Evolutionary conservation across 2,329 filamentous ascomycete genomes (phyloP), one percentile per base, ranked within the genome.

Genomic region (Zasmidium angulare): DNA sequence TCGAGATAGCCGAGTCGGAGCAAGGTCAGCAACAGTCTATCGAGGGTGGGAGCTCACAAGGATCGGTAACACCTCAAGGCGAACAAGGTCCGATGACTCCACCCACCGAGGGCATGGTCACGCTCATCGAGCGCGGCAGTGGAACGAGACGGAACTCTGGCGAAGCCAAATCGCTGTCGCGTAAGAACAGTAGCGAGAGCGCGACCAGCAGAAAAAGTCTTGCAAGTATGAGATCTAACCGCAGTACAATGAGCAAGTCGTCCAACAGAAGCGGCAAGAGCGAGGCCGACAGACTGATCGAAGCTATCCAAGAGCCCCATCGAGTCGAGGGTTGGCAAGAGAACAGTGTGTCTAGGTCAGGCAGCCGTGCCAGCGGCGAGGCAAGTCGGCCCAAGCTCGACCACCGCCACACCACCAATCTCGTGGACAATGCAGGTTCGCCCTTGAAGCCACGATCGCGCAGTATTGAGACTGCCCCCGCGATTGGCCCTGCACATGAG

Each of bases 251-350:
- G 14, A 74, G 71, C 60, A 59, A 59, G 24, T 59, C 67, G 0
- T 74, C 72, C 1, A 60, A 58, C 7, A 68, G 63, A 12, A 81
- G 84, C 65, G 75, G 70, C 40, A 80, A 77, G 66, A 87, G 84
- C 66, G 86, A 90, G 65, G 86, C 88, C 0, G 88, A 91, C 61
- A 79, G 88, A 24, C 76, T 91, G 12, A 90, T 91, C 22, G 84
- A 90, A 68, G 88, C 88, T 1, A 89, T 91, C 2, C 84, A 87
- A 66, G 86, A 84, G 11, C 83, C 88, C 0, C 73, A 79, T 54
- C 56, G 63, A 21, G 67, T 73, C 19, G 68, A 71, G 22, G 68
- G 70, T n/a, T 65, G 67, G 67, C 63, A 66, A 17, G 57, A 64
- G 22, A 63, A 58, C 19, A 62, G 58, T 26, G 50, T 61, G 26